Conservation (phyloP, 2,329 filamentous ascomycete species). For the Aspergillus pseudoviridinutans region DNA sequence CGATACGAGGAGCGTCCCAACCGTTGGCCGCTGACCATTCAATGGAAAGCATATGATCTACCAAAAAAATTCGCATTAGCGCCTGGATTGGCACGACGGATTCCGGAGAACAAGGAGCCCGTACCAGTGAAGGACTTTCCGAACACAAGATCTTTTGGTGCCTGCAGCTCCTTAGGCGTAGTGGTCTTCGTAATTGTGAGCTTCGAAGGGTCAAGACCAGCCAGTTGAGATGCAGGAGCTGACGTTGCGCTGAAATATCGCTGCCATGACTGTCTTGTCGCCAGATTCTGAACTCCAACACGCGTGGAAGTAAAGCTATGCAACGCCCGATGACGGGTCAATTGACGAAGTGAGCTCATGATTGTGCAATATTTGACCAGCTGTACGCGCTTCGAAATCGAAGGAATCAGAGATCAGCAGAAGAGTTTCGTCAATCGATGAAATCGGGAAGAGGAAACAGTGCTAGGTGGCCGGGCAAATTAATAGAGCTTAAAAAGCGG, state of each 20-base stretch:
- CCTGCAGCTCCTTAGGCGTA: constrained; percentile 68
- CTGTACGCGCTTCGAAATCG: not conserved
- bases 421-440: not conserved
- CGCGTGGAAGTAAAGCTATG: constrained; percentile 21
- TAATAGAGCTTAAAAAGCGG: constrained; percentile 11
- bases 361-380: constrained; percentile 1
- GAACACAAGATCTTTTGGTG: constrained; percentile 81
- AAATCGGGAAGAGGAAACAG: not conserved
- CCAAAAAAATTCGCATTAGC: constrained; percentile 15
- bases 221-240: constrained; percentile 41
- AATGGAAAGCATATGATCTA: constrained; percentile 94
- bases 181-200: constrained; percentile 71
- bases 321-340: constrained; percentile 29
- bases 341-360: constrained; percentile 36
- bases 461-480: constrained; percentile 3
- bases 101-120: not conserved
- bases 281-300: constrained; percentile 19
- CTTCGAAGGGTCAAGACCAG: constrained; percentile 71
- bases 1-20: constrained; percentile 79
- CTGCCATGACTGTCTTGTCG: constrained; percentile 42
- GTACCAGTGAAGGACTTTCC: constrained; percentile 85
- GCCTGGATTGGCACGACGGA: not conserved
- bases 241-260: constrained; percentile 44
- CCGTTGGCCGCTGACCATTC: constrained; percentile 86
- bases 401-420: not conserved